These are phyloP conservation scores for Wickerhamomyces sp. DNA, from an alignment of 1,139 yeast species.

Conservation along the genomic window DNA sequence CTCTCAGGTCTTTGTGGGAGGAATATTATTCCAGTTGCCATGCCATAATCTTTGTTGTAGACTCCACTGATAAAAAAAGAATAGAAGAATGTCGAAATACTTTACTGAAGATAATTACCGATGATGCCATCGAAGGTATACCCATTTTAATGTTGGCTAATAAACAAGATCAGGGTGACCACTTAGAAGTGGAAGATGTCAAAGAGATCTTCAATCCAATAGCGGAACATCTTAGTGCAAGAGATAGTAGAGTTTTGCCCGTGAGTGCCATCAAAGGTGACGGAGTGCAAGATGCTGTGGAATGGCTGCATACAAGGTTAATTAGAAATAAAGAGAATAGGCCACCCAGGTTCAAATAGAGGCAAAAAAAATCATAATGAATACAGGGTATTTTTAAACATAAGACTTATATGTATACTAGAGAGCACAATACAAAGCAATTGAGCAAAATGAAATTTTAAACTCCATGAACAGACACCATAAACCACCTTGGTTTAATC, in stretches of 20 bases:
- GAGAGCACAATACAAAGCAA: too few species aligned
- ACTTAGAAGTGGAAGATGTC: constrained; percentile 73
- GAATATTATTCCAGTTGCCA: constrained; percentile 83
- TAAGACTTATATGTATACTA: too few species aligned
- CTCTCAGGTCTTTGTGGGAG: constrained; percentile 80
- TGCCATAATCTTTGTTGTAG: constrained; percentile 88
- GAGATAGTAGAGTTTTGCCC: constrained; percentile 87
- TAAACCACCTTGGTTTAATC: neutral
- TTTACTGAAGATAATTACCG: constrained; percentile 41
- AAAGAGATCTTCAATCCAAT: constrained; percentile 76
- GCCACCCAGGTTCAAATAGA: constrained; percentile 47
- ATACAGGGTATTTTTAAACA: too few species aligned
- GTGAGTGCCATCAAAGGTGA: constrained; percentile 84
- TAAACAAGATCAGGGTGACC: constrained; percentile 86
- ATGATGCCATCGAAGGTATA: constrained; percentile 63
- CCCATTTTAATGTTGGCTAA: constrained; percentile 94
- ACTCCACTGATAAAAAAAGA: constrained; percentile 79
- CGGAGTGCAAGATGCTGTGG: constrained; percentile 81
- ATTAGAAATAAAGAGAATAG: constrained; percentile 70
- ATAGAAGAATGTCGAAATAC: constrained; percentile 78
- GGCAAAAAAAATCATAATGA: neutral
- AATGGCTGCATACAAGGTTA: constrained; percentile 79
- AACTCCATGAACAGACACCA: neutral
- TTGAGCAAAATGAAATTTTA: neutral
- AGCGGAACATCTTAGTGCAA: constrained; percentile 80